Base-by-base conservation (phyloP, 2,329 filamentous ascomycete species). In the Fusarium sp. region DNA sequence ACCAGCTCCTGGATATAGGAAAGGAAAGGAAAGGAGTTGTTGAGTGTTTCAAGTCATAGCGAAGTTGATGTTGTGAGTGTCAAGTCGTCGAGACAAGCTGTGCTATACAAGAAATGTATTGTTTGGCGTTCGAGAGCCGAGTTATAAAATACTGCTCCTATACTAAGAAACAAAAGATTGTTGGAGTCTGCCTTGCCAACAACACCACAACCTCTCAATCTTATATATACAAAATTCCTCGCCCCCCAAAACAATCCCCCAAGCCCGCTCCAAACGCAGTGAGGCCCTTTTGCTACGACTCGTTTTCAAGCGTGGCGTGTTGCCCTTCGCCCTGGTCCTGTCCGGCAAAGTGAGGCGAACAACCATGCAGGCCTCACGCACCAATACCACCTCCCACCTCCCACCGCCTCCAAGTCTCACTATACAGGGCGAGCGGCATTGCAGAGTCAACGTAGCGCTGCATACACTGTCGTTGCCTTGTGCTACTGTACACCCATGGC, bases 281-380 rank as follows among this genome's bases (percentile, higher is more conserved):
- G 68, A 73, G 70, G 68, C 68, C 72, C 56, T 32, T 56, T 66
- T 51, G n/a, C 48, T 36, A 51, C 20, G 20, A 44, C 42, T 60
- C 34, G n/a, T 41, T 68, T 68, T 62, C 66, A 74, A 42, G 66
- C 66, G 68, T 74, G 71, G 67, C 68, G 44, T 50, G 59, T 65
- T 36, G 17, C 45, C 45, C 34, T 66, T 73, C 72, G 71, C 59
- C 68, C 68, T 58, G 52, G 17, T 22, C 45, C 18, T 36, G 18
- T n/a, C 20, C 15, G n/a, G 8, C 32, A 62, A 74, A 74, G 72
- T 74, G 72, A 74, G 72, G 72, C 72, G 72, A 36, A 45, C 68
- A 41, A 41, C 34, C 28, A 69, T 75, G 64, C 68, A 74, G 68
- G 72, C 68, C 60, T 75, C 63, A 51, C 64, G 5, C 61, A 63